Evolutionary conservation across 768 basidiomycete species (phyloP).

Genomic region (Leccinum disarticulatum): DNA sequence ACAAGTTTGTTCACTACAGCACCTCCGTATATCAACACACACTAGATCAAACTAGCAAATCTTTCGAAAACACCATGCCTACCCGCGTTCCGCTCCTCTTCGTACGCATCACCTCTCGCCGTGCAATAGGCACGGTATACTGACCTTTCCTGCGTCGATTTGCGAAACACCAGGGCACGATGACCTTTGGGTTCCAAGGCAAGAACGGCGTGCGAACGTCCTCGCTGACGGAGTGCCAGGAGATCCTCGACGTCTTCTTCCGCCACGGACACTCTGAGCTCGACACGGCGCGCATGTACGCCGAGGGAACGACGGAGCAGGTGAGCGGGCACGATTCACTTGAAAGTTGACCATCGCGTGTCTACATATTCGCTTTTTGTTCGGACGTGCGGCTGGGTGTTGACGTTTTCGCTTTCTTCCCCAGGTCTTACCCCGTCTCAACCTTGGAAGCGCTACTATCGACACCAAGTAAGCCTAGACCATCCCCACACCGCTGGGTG

Average conservation of each 20-base stretch:
- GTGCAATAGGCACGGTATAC: not conserved
- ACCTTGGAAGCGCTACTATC: conserved; percentile 40
- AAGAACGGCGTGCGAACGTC: conserved; percentile 42
- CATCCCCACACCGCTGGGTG: not conserved
- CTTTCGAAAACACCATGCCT: conserved; percentile 14
- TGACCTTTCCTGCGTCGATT: not conserved
- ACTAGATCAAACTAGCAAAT: no score
- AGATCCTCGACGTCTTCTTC: conserved; percentile 46
- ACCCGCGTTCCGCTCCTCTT: conserved; percentile 31
- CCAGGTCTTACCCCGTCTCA: conserved; percentile 41
- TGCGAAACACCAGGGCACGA: conserved; percentile 38
- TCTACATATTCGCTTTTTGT: not conserved
- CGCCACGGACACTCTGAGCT: conserved; percentile 44
- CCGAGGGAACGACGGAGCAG: conserved; percentile 55
- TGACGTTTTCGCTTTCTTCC: not conserved
- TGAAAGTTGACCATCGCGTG: not conserved
- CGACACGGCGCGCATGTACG: conserved; percentile 53
- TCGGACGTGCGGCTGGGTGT: not conserved
- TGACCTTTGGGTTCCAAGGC: conserved; percentile 44
- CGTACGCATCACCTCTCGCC: conserved; percentile 9
- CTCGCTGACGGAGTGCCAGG: conserved; percentile 38
- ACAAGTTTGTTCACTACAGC: not conserved
- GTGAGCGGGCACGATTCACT: conserved; percentile 22
- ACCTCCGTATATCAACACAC: not conserved
- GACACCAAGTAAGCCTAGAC: conserved; percentile 48